Conservation (phyloP, 192 early-diverging fungal species). For the Coemansia sp. region DNA sequence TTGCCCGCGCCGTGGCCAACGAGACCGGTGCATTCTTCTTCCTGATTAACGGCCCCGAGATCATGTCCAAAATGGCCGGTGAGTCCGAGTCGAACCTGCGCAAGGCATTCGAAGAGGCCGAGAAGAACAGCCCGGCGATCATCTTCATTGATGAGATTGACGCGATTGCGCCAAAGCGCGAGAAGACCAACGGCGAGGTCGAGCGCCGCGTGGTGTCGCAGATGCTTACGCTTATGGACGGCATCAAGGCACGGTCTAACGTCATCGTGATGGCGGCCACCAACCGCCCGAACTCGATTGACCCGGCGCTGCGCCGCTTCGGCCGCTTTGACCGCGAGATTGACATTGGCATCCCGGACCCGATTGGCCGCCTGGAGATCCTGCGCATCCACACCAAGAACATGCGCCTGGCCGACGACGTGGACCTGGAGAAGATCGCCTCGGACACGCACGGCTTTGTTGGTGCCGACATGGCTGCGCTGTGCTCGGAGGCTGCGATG, state of each 20-base stretch:
- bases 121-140: slow-evolving; percentile 95
- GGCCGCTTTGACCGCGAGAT: slow-evolving; percentile 99
- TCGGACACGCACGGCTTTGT: slow-evolving; percentile 97
- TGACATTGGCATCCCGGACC: slow-evolving; percentile 99
- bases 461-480: slow-evolving; percentile 92
- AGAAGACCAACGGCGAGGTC: slow-evolving; percentile 98
- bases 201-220: slow-evolving; percentile 98
- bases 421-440: slow-evolving; percentile 96
- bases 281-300: slow-evolving; percentile 98
- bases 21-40: slow-evolving; percentile 99
- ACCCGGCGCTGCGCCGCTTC: slow-evolving; percentile 96
- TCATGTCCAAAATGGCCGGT: slow-evolving; percentile 99
- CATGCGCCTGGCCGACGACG: slow-evolving; percentile 96
- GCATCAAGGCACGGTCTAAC: slow-evolving; percentile 93
- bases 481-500: slow-evolving; percentile 99
- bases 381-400: slow-evolving; percentile 99
- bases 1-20: slow-evolving; percentile 98
- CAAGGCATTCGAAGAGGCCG: slow-evolving; percentile 98
- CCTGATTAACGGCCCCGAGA: slow-evolving; percentile 98
- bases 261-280: slow-evolving; percentile 99
- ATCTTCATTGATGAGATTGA: slow-evolving; percentile 99
- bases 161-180: slow-evolving; percentile 98
- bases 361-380: slow-evolving; percentile 96
- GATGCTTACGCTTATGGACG: slow-evolving; percentile 97
- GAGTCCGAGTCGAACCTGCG: slow-evolving; percentile 96